These are phyloP conservation scores for Miscanthus lutarioriparius DNA, from an alignment of 176 grass and related monocot genomes.

Conservation along the genomic window DNA sequence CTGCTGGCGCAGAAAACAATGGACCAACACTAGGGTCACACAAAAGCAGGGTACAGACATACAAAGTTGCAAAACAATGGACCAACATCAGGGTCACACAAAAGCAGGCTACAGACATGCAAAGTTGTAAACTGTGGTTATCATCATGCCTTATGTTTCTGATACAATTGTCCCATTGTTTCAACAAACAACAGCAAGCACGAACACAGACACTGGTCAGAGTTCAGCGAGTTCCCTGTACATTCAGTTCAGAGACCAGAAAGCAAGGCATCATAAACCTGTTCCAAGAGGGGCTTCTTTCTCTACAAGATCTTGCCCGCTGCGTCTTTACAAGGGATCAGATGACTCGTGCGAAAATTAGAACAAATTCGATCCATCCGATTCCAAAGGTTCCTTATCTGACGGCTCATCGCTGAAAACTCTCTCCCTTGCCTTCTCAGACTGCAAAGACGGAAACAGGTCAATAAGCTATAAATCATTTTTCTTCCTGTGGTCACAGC, in stretches of 20 bases:
- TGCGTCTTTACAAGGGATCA: constrained; percentile 14
- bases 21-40: no score
- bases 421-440: constrained; percentile 52
- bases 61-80: background rate
- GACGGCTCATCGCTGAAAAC: constrained; percentile 44
- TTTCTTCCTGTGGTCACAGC: background rate
- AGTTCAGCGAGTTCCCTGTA: background rate
- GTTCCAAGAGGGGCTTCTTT: background rate
- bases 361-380: background rate
- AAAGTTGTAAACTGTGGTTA: background rate
- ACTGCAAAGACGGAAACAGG: constrained; percentile 34
- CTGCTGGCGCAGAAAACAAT: background rate
- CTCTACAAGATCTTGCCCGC: background rate
- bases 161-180: background rate
- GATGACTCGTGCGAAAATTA: background rate
- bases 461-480: background rate
- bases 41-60: no score
- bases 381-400: constrained; percentile 29
- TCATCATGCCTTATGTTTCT: background rate
- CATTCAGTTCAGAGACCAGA: background rate
- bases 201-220: background rate
- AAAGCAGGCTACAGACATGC: background rate
- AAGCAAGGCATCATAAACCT: background rate
- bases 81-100: background rate
- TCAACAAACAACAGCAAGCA: constrained; percentile 26